These are phyloP conservation scores for Quillaja saponaria DNA, from an alignment of 306 rosid species.

Conservation along the genomic window DNA sequence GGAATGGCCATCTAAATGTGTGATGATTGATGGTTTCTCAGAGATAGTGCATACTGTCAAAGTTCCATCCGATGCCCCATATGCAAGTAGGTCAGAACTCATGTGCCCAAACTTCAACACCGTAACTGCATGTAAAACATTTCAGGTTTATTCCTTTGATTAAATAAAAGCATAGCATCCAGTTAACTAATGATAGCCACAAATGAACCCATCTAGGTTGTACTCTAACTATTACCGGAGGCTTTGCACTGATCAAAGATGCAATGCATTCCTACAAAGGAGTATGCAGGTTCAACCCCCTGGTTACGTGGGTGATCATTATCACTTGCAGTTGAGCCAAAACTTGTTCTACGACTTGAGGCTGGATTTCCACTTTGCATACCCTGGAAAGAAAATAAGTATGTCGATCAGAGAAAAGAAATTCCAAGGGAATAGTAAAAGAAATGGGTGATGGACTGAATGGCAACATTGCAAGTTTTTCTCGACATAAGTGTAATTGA, in stretches of 20 bases:
- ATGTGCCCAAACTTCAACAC: constrained; percentile 95
- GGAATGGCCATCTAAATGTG: constrained; percentile 77
- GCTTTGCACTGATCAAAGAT: constrained; percentile 91
- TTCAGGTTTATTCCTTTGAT: constrained; percentile 34
- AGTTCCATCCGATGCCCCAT: constrained; percentile 94
- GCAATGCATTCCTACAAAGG: constrained; percentile 97
- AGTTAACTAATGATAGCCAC: constrained; percentile 15
- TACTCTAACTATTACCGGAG: constrained; percentile 59
- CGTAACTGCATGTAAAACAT: constrained; percentile 61
- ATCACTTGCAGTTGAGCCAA: constrained; percentile 75
- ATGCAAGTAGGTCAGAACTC: constrained; percentile 98
- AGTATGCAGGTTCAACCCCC: constrained; percentile 75
- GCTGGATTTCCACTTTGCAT: constrained; percentile 55
- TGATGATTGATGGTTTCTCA: constrained; percentile 72
- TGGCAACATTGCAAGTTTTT: no score
- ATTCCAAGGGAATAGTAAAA: no score
- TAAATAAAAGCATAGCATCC: constrained; percentile 23
- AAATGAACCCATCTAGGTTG: constrained; percentile 19
- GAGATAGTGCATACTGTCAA: constrained; percentile 90
- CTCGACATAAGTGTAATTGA: no score
- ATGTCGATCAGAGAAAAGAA: no score
- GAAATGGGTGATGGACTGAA: no score
- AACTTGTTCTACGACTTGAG: constrained; percentile 73
- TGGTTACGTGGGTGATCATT: constrained; percentile 53
- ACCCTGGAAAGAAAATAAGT: constrained; percentile 48